Conservation (phyloP, 805 yeast genomes). For the Starmerella stellata region DNA sequence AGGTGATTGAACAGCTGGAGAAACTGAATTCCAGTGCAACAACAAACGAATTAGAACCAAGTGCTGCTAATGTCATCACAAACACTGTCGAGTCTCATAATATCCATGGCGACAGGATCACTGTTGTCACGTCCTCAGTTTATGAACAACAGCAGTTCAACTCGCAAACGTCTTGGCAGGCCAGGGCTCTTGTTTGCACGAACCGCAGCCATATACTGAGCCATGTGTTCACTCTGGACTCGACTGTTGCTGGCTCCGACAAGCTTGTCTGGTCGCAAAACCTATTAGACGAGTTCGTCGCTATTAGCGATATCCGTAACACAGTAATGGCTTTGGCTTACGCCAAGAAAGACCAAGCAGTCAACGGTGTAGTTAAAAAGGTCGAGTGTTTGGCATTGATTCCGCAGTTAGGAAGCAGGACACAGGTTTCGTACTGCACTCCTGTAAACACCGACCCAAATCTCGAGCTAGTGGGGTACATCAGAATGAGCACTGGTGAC, state of each 20-base stretch:
- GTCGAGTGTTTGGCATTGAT: constrained; percentile 7
- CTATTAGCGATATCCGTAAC: constrained; percentile 59
- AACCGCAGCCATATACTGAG: not conserved
- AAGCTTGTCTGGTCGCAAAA: constrained; percentile 55
- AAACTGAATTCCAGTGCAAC: not conserved
- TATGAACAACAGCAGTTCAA: constrained; percentile 72
- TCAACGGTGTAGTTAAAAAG: not conserved
- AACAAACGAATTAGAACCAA: constrained; percentile 13
- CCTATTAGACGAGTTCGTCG: constrained; percentile 55
- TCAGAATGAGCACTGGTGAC: not conserved
- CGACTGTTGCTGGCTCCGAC: not conserved
- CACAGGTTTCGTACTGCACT: constrained; percentile 43
- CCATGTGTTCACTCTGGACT: not conserved
- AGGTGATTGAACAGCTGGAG: not conserved
- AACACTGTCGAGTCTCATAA: constrained; percentile 67
- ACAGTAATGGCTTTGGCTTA: constrained; percentile 69
- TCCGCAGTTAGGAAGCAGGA: constrained; percentile 54
- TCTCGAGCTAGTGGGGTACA: not conserved
- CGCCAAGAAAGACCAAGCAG: constrained; percentile 29
- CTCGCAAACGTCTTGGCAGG: constrained; percentile 82
- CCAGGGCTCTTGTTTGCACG: constrained; percentile 39
- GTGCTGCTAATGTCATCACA: constrained; percentile 40
- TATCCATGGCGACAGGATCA: constrained; percentile 91
- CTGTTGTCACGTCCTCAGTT: constrained; percentile 76
- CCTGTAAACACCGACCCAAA: not conserved